Percentiles rank a stretch among this genome's conserved stretches.
Conservation (phyloP, 805 yeast genomes). For the Metschnikowia lunata region DNA sequence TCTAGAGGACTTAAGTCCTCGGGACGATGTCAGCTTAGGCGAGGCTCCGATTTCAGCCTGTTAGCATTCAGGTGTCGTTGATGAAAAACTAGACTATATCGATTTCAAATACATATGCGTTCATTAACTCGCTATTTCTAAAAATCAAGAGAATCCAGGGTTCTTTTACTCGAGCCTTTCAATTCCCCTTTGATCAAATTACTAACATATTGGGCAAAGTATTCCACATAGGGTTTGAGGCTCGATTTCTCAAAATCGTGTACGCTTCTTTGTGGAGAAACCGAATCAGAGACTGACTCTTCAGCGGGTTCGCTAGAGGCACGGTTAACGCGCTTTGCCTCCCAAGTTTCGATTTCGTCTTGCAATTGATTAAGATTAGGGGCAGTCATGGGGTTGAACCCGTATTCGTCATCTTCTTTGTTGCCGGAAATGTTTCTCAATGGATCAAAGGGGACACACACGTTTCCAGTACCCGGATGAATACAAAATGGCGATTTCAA, state of each 20-base stretch:
- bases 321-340: constrained; percentile 28
- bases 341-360: constrained; percentile 55
- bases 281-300: constrained; percentile 20
- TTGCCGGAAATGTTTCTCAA: constrained; percentile 30
- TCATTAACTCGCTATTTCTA: background rate
- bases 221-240: constrained; percentile 64
- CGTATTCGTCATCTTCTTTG: constrained; percentile 37
- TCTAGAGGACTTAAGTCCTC: constrained; percentile 21
- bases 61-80: too few relatives aligned
- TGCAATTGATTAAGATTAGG: constrained; percentile 70
- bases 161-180: constrained; percentile 25
- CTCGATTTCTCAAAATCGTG: constrained; percentile 61
- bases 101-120: too few relatives aligned
- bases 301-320: constrained; percentile 25
- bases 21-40: constrained; percentile 1
- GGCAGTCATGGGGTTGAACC: constrained; percentile 74
- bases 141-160: constrained; percentile 29
- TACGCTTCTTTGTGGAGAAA: constrained; percentile 13
- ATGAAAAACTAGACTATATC: too few relatives aligned
- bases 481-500: constrained; percentile 95
- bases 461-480: constrained; percentile 93
- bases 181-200: constrained; percentile 54
- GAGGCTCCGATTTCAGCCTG: constrained; percentile 2
- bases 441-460: constrained; percentile 84
- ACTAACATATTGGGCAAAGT: constrained; percentile 60